These are phyloP conservation scores for Linnemannia elongata DNA, from an alignment of 192 early-diverging fungal genomes.

Conservation along the genomic window DNA sequence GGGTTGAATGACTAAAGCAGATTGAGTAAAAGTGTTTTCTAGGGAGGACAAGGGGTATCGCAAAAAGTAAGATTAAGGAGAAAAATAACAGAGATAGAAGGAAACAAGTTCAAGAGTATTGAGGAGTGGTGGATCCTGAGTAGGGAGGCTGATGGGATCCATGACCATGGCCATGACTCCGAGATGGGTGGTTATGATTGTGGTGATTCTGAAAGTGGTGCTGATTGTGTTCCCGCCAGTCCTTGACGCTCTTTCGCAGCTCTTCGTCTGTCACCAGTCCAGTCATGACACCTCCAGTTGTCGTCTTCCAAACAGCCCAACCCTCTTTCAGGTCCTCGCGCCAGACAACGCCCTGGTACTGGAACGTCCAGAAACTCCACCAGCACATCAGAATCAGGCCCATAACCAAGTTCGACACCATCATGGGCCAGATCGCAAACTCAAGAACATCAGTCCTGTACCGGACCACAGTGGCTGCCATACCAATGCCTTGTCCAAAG, in stretches of 20 bases:
- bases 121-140: not conserved
- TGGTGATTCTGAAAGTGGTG: constrained; percentile 12
- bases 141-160: not conserved
- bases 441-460: constrained; percentile 53
- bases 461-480: constrained; percentile 16
- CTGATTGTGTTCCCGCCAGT: constrained; percentile 28
- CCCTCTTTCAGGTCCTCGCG: constrained; percentile 66
- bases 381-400: constrained; percentile 63
- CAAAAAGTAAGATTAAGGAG: not conserved
- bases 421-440: constrained; percentile 55
- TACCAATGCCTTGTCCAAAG: not conserved
- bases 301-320: constrained; percentile 63
- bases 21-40: not conserved
- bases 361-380: constrained; percentile 73
- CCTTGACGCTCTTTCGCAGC: constrained; percentile 52
- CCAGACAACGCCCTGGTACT: constrained; percentile 68
- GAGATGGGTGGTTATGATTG: constrained; percentile 1
- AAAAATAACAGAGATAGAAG: not conserved
- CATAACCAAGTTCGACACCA: constrained; percentile 57
- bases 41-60: not conserved
- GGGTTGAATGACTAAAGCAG: not conserved
- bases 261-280: constrained; percentile 52
- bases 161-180: constrained; percentile 6
- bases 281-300: constrained; percentile 50
- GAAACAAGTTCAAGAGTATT: not conserved